Base-by-base conservation (phyloP, 2,329 filamentous ascomycete species). In the Xylariomycetidae sp. region DNA sequence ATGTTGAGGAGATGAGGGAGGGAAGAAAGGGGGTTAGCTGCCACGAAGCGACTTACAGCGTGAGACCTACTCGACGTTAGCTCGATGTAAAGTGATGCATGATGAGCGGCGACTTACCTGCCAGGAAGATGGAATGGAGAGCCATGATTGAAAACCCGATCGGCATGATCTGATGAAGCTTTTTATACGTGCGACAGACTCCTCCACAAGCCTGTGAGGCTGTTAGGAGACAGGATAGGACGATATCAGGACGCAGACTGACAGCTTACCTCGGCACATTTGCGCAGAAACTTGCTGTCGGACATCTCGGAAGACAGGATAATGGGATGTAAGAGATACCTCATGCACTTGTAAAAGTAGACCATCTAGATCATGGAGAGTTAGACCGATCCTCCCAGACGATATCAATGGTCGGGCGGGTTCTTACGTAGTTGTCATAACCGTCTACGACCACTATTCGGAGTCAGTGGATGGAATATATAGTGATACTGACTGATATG, bases 191-290 rank as follows among this genome's bases (percentile, higher is more conserved):
- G 11, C 48, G 34, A 25, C 44, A 52, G 2, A 55, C 42, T 7
- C 47, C 50, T 3, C 51, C 53, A 27, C 51, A 56, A n/a, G 48
- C 49, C 17, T 49, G n/a, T n/a, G n/a, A n/a, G n/a, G n/a, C n/a
- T n/a, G n/a, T n/a, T n/a, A n/a, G n/a, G n/a, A n/a, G n/a, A n/a
- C n/a, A n/a, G n/a, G n/a, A n/a, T n/a, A n/a, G n/a, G n/a, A n/a
- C n/a, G n/a, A n/a, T n/a, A n/a, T n/a, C n/a, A n/a, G n/a, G n/a
- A n/a, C n/a, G n/a, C n/a, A n/a, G n/a, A n/a, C n/a, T n/a, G n/a
- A n/a, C n/a, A n/a, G n/a, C n/a, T n/a, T n/a, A n/a, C n/a, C n/a
- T n/a, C 48, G 10, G 48, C 49, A 26, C 43, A 50, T 25, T 42
- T 41, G 23, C 33, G 38, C 19, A 48, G 18, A 17, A 44, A 47